A percentile compares a stretch with the other conserved stretches of the same genome.
Evolutionary conservation across 116 monocot genomes (phyloP).

Genomic region (Zostera marina): DNA sequence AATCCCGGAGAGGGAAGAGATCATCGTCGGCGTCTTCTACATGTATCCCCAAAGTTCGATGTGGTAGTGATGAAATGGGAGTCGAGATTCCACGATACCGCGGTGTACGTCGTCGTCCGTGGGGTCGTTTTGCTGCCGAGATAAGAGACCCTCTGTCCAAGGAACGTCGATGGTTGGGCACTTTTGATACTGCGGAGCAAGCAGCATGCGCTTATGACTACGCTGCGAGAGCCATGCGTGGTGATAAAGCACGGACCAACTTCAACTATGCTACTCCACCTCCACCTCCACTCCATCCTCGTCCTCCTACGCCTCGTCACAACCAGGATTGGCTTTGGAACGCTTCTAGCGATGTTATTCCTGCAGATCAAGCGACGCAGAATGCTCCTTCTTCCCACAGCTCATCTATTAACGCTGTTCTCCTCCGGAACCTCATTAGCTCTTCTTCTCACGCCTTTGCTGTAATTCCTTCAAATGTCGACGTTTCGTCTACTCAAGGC

Average conservation of each 20-base stretch:
- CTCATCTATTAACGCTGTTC: slow-evolving; percentile 21
- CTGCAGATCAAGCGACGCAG: not conserved
- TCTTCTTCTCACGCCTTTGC: slow-evolving; percentile 3
- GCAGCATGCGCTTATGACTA: slow-evolving; percentile 96
- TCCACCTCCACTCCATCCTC: not conserved
- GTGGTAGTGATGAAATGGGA: not conserved
- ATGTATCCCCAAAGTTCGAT: not conserved
- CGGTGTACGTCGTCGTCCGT: slow-evolving; percentile 79
- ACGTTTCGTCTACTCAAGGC: not conserved
- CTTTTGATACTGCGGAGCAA: slow-evolving; percentile 96
- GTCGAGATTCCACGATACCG: slow-evolving; percentile 30
- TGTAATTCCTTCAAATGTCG: not conserved
- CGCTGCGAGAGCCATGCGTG: slow-evolving; percentile 94
- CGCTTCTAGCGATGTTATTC: not conserved
- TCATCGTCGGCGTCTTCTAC: not conserved
- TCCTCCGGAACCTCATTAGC: slow-evolving; percentile 27
- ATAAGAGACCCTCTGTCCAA: slow-evolving; percentile 86
- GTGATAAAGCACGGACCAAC: slow-evolving; percentile 87
- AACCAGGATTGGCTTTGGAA: slow-evolving; percentile 5
- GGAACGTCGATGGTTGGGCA: slow-evolving; percentile 93
- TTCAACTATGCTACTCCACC: slow-evolving; percentile 43
- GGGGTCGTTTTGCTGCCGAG: slow-evolving; percentile 94
- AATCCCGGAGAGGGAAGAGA: slow-evolving; percentile 8
- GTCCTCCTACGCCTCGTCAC: not conserved
- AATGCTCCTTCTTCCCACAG: not conserved